A percentile compares a stretch with the other conserved stretches of the same genome.
Evolutionary conservation across 139 green algal species (phyloP).

Genomic region (Mychonastes homosphaera): DNA sequence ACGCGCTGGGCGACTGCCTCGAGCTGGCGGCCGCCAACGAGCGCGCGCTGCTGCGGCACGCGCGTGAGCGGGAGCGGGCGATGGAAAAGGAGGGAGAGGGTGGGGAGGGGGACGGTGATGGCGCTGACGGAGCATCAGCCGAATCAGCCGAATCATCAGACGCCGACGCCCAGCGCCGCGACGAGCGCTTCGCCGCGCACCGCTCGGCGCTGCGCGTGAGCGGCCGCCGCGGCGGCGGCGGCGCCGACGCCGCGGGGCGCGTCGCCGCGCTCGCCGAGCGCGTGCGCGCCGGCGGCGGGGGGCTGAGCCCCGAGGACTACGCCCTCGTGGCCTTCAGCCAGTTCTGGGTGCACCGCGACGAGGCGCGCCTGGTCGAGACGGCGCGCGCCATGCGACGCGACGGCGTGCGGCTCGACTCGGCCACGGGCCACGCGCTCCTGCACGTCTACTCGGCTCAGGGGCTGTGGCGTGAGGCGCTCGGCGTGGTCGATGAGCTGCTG

Average conservation of each 20-base stretch:
- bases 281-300: neutral
- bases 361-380: constrained; percentile 13
- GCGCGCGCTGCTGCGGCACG: too few relatives aligned
- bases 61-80: too few relatives aligned
- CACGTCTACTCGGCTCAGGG: constrained; percentile 9
- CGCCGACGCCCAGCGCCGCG: too few relatives aligned
- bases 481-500: constrained; percentile 12
- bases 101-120: neutral
- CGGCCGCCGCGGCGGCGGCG: neutral
- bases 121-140: neutral
- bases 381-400: constrained; percentile 6
- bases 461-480: constrained; percentile 16
- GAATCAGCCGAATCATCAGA: too few relatives aligned
- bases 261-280: neutral
- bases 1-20: constrained; percentile 2
- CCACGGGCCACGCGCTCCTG: constrained; percentile 8
- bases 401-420: constrained; percentile 3
- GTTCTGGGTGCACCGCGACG: constrained; percentile 13
- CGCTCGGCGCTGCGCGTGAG: constrained; percentile 2
- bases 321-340: neutral
- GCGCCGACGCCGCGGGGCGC: neutral
- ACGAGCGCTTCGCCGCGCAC: constrained; percentile 9
- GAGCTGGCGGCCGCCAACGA: constrained; percentile 13
- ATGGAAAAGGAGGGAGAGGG: too few relatives aligned
- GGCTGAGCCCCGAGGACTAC: constrained; percentile 10